These are phyloP conservation scores for Aspergillus cejpii DNA, from an alignment of 2,329 filamentous ascomycete species.

Conservation along the genomic window DNA sequence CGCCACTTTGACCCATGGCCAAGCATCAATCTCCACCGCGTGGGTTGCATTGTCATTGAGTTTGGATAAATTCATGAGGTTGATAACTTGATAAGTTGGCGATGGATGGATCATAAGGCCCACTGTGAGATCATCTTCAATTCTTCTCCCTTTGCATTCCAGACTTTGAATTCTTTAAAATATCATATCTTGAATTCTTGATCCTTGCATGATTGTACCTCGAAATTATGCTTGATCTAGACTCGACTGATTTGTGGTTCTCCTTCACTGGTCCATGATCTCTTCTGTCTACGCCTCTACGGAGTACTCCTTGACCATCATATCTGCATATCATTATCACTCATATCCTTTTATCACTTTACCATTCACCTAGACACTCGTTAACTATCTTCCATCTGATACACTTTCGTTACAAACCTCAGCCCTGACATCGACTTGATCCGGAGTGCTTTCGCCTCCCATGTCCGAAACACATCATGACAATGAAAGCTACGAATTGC, in stretches of 20 bases:
- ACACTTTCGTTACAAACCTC: neutral
- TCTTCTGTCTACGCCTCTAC: too few relatives aligned
- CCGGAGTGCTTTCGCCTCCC: neutral
- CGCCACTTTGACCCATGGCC: neutral
- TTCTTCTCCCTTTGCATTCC: neutral
- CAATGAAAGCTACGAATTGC: neutral
- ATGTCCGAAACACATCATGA: neutral
- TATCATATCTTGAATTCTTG: neutral
- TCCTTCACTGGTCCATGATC: conserved; percentile 4
- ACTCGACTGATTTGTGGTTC: conserved; percentile 15
- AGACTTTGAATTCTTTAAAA: neutral
- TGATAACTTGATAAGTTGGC: too few relatives aligned
- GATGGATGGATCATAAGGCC: too few relatives aligned
- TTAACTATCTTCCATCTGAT: neutral
- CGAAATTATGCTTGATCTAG: conserved; percentile 4
- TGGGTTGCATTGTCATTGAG: neutral
- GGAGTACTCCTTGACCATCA: too few relatives aligned
- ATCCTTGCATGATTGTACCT: neutral
- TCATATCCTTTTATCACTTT: neutral
- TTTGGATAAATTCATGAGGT: neutral
- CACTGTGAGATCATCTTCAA: conserved; percentile 1
- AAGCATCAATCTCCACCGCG: neutral
- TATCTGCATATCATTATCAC: too few relatives aligned
- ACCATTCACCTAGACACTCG: neutral
- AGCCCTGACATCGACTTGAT: neutral